Base-by-base conservation (phyloP, 2,329 filamentous ascomycete species). In the Pseudophaeomoniella oleicola region DNA sequence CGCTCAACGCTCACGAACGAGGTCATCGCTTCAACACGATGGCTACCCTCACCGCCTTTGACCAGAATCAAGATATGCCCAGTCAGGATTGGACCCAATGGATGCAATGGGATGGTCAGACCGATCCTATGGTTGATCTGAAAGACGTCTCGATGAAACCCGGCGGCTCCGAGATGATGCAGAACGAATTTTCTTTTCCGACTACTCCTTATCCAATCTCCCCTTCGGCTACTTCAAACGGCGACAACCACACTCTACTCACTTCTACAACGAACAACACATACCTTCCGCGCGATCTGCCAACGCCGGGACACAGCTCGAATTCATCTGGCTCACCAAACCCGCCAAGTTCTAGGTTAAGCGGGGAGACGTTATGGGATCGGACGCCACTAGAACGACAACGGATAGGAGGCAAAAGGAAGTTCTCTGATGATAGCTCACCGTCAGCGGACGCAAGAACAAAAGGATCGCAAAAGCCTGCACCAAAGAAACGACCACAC, bases 401-500 rank as follows among this genome's bases (percentile, higher is more conserved):
- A 18, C 43, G 38, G 10, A 39, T 41, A 14, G 42, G 57, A 42
- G 68, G 76, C 46, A 86, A 85, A 59, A 71, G 81, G 46, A 86
- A 85, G 59, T 72, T 75, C 1, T 76, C 76, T 0, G 69, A 67
- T 35, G 71, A 74, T n/a, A 62, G 33, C 49, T 52, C 39, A 46
- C 49, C 12, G 50, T 49, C 4, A 48, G 45, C 1, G 43, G 50
- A 50, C 57, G 58, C 30, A 58, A 59, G 11, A 66, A 69, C 4
- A 68, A 75, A 15, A 65, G 70, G 74, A n/a, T 72, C 75, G 34
- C 73, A 78, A 10, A 66, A 74, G 69, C 46, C 71, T 65, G 47
- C 76, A 69, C 49, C 65, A 51, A 94, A 94, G 68, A 94, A 94
- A 69, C 92, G 87, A 19, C 86, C 88, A 2, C 88, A 96, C 60